Percentiles rank a stretch among this genome's conserved stretches.
Evolutionary conservation across 2,329 filamentous ascomycete genomes (phyloP).

Genomic region (Stagonosporopsis vannaccii): DNA sequence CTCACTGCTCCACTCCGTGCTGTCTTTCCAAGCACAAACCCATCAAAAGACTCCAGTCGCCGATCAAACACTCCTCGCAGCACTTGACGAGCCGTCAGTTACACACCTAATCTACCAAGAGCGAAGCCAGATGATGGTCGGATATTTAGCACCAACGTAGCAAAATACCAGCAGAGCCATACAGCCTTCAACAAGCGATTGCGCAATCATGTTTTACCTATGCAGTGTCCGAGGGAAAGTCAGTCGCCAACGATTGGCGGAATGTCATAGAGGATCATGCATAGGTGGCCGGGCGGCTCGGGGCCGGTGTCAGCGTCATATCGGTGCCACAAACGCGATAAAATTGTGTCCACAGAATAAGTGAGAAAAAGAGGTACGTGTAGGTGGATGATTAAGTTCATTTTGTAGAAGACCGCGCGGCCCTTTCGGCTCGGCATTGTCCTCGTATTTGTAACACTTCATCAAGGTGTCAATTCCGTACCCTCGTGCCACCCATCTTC

Average conservation of each 20-base stretch:
- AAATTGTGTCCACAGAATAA: not conserved
- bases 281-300: not conserved
- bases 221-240: not conserved
- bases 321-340: not conserved
- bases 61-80: not conserved
- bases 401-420: not conserved
- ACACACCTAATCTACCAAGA: not conserved
- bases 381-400: not conserved
- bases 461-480: not conserved
- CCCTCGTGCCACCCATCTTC: not conserved
- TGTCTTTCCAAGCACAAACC: not conserved
- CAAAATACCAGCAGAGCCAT: not conserved
- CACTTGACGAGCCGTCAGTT: not conserved
- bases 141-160: not conserved
- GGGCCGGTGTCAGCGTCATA: constrained; percentile 8
- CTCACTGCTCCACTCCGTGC: no score
- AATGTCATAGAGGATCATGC: not conserved
- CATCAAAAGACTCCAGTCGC: not conserved
- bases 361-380: not conserved
- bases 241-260: not conserved
- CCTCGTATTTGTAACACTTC: not conserved
- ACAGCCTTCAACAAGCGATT: not conserved
- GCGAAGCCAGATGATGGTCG: not conserved
- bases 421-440: constrained; percentile 3
- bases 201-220: not conserved